phyloP scores from a whole-genome alignment of 2,329 filamentous ascomycete species.

The Aspergillus ustus region DNA sequence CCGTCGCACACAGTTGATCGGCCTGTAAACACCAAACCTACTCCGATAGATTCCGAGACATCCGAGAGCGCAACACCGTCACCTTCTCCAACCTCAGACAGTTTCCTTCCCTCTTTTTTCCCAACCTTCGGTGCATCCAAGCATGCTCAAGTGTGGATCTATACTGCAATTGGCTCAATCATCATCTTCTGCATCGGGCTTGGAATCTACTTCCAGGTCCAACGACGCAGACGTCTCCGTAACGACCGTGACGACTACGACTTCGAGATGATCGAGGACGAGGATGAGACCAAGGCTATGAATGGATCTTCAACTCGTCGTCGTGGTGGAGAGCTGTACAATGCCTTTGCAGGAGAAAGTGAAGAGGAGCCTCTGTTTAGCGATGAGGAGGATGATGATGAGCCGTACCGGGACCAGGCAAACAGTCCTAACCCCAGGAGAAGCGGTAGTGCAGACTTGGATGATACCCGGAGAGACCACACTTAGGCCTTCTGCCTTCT shows the following conservation, averaged over 20 bases:
- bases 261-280: constrained; percentile 88
- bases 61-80: constrained; percentile 34
- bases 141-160: constrained; percentile 91
- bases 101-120: constrained; percentile 80
- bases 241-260: constrained; percentile 86
- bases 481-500: constrained; percentile 9
- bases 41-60: constrained; percentile 33
- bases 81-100: constrained; percentile 47
- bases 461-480: constrained; percentile 21
- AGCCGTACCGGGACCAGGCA: constrained; percentile 39
- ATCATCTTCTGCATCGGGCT: constrained; percentile 79
- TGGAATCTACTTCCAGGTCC: constrained; percentile 79
- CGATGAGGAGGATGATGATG: constrained; percentile 45
- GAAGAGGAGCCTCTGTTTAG: constrained; percentile 68
- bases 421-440: constrained; percentile 29
- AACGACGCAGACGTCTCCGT: constrained; percentile 74
- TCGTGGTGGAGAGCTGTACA: constrained; percentile 85
- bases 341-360: constrained; percentile 94
- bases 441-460: constrained; percentile 19
- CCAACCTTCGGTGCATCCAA: constrained; percentile 89
- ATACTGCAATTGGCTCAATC: constrained; percentile 82
- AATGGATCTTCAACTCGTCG: constrained; percentile 59
- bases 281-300: constrained; percentile 60
- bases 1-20: constrained; percentile 70
- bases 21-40: constrained; percentile 65